Percentiles rank a stretch among this genome's conserved stretches.
These are phyloP conservation scores for Cytospora mali DNA, from an alignment of 2,329 filamentous ascomycete genomes.

Conservation along the genomic window DNA sequence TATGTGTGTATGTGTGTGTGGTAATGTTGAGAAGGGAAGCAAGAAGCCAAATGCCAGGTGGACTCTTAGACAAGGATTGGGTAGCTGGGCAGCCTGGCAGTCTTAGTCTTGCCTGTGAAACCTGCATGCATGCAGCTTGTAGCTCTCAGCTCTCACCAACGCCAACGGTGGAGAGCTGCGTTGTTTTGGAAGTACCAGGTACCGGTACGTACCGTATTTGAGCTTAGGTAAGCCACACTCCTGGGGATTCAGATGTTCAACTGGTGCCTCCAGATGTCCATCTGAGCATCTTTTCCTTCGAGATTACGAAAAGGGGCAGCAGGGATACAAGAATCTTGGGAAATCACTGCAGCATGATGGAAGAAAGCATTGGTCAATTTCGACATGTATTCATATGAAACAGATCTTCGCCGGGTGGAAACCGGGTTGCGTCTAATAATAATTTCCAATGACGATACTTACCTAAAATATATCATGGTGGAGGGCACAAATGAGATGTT, in stretches of 20 bases:
- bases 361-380: no score
- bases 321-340: no score
- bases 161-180: not conserved
- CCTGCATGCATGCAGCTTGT: conserved; percentile 3
- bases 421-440: not conserved
- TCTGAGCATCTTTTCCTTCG: no score
- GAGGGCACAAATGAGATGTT: not conserved
- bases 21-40: not conserved
- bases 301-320: not conserved
- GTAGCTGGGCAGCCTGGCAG: conserved; percentile 11
- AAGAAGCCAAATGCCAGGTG: conserved; percentile 3
- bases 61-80: not conserved
- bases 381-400: not conserved
- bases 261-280: no score
- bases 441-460: not conserved
- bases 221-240: conserved; percentile 25
- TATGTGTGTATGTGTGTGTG: not conserved
- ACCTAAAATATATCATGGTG: not conserved
- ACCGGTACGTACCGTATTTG: not conserved
- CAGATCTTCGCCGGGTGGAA: no score
- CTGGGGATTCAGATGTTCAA: no score
- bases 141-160: not conserved
- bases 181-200: no score
- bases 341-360: no score
- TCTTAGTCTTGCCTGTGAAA: conserved; percentile 22